Evolutionary conservation across 192 early-diverging fungal genomes (phyloP).

Genomic region (Coemansia furcata): DNA sequence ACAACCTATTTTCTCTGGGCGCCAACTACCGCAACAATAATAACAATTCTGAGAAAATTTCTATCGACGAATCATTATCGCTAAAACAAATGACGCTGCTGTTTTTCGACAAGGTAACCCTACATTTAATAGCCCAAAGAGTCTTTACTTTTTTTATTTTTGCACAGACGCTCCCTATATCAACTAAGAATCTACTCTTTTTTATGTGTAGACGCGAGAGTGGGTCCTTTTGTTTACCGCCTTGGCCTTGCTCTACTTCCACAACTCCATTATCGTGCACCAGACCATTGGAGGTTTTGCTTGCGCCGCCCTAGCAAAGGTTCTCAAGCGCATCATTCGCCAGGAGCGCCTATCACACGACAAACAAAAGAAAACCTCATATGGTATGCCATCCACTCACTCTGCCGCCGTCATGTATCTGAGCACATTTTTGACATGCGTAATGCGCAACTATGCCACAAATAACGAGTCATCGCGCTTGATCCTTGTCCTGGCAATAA

Average conservation of each 20-base stretch:
- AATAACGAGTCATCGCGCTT: not conserved
- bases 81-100: not conserved
- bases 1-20: constrained; percentile 1
- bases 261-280: constrained; percentile 17
- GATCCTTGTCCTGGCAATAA: not conserved
- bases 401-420: constrained; percentile 34
- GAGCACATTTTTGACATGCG: constrained; percentile 10
- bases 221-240: constrained; percentile 13
- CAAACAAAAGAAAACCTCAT: constrained; percentile 9
- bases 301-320: constrained; percentile 25
- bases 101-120: constrained; percentile 25
- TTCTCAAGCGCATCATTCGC: constrained; percentile 30
- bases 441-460: not conserved
- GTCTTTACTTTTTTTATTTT: too few relatives aligned
- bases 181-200: not conserved
- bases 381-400: constrained; percentile 50
- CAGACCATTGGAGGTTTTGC: constrained; percentile 12
- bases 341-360: constrained; percentile 25
- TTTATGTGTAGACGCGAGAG: constrained; percentile 30
- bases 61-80: not conserved
- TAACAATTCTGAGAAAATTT: not conserved
- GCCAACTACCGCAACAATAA: not conserved
- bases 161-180: not conserved
- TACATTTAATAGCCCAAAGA: not conserved
- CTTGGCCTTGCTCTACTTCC: constrained; percentile 29